Base-by-base conservation (phyloP, 306 rosid genomes). In the Phaseolus lunatus region DNA sequence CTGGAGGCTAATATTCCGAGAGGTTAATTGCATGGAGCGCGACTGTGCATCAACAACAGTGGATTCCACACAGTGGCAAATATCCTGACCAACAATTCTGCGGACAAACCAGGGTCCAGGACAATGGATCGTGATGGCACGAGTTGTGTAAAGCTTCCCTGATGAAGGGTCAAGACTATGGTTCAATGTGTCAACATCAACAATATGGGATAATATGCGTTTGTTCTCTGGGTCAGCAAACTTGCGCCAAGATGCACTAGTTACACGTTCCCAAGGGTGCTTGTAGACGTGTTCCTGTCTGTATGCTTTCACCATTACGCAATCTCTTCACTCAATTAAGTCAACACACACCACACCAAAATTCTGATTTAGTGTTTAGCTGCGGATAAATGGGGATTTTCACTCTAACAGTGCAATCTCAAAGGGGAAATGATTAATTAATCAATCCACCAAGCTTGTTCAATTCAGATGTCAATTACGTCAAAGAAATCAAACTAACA, bases 241-340 rank as follows among this genome's bases (percentile, higher is more conserved):
- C 83, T 92, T 95, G 80, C 96, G 94, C 97, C 97, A 95, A 14
- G 97, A 89, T 43, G 97, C 97, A 31, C 89, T 85, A 45, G 91
- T 90, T 64, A 92, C 99, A 70, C 97, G 74, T 71, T 95, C 97
- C 97, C 99, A 95, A 2, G 99, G 97, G 80, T 95, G 99, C 78
- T 85, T 90, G 87, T 89, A 95, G 16, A 89, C 78, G 87, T 95
- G 78, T 75, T 95, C 97, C 61, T 95, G 99, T 45, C 79, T 47
- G 75, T 89, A 92, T 48, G 97, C 89, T 84, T 76, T 92, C 82
- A 87, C 99, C 97, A 95, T 93, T 12, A 22, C 23, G 39, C 53
- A 78, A 70, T 53, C 24, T n/a, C 84, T 50, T 67, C 72, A 67
- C 72, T 67, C 52, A 73, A 33, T 49, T 58, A 31, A 73, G 76